Evolutionary conservation across 352 stramenopile genomes (phyloP), one percentile per base, ranked within the genome.

Genomic region (Elongisporangium undulatum): DNA sequence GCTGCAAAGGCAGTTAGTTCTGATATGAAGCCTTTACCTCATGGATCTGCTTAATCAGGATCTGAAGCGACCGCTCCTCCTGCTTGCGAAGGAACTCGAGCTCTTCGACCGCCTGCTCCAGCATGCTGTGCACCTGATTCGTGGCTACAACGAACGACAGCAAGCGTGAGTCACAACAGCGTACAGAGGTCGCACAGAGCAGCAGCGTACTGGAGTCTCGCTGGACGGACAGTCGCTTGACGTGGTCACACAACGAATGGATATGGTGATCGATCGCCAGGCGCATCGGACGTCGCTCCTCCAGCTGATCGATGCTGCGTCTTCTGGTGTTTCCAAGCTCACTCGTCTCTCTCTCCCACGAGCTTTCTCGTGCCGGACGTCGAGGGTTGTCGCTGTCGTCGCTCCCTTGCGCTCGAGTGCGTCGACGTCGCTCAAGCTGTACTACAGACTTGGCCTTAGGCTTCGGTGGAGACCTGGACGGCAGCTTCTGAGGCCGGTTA

Each of bases 41-140:
- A 39, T 82, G 53, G 38, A 88, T 76, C 8, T 79, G 51, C 24
- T 69, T 64, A 22, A 82, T 62, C 55, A 85, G 68, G 38, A 64
- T 75, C 56, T 86, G 66, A 19, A 89, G 48, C 16, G 66, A 54
- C 0, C 69, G 72, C 51, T 85, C 71, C 55, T 88, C 77, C 45
- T 79, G 78, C 51, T 74, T 61, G 60, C 84, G 74, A 22, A 86
- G 59, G 26, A 75, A 80, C 62, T 71, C 56, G 5, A 90, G 72
- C 49, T 87, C 77, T 12, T 85, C 77, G 24, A 88, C 72, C 12
- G 75, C 75, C 41, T 83, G 74, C 45, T 75, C 68, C 16, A 90
- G 51, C 57, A 72, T 62, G n/a, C 26, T 55, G 34, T 86, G 69
- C 21, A 79, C 63, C 56, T 88, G 77, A 26, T 67, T 76, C 13